These are phyloP conservation scores for Pestalotiopsis sp. DNA, from an alignment of 2,329 filamentous ascomycete genomes.

Conservation along the genomic window DNA sequence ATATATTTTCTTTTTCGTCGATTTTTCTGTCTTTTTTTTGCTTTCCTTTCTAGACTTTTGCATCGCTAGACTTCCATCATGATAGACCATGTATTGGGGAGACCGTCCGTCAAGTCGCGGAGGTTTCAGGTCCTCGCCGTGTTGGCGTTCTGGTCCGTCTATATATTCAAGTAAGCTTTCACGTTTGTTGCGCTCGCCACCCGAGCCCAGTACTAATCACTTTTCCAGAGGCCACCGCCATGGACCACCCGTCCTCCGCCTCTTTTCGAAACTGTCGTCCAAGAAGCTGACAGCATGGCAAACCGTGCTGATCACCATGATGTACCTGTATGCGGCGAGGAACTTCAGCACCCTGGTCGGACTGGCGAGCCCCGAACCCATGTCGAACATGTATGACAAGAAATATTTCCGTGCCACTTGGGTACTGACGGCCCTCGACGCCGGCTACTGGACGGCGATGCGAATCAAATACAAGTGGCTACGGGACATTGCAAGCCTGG, in stretches of 20 bases:
- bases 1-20: not conserved
- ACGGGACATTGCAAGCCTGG: constrained; percentile 78
- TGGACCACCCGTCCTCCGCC: constrained; percentile 78
- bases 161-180: constrained; percentile 69
- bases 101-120: constrained; percentile 87
- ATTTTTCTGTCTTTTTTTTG: not conserved
- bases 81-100: constrained; percentile 89
- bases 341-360: constrained; percentile 94
- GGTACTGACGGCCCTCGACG: constrained; percentile 92
- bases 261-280: constrained; percentile 72
- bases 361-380: constrained; percentile 87
- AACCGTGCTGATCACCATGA: constrained; percentile 80
- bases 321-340: constrained; percentile 87
- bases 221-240: constrained; percentile 77
- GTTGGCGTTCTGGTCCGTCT: constrained; percentile 87
- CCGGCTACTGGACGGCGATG: constrained; percentile 99
- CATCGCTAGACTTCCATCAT: constrained; percentile 35
- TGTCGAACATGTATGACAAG: constrained; percentile 90
- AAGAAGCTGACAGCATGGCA: constrained; percentile 84
- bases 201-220: constrained; percentile 16
- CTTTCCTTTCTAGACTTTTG: not conserved
- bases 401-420: constrained; percentile 96
- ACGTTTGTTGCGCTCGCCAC: constrained; percentile 14
- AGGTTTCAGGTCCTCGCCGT: constrained; percentile 92
- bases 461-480: constrained; percentile 78